Conservation (phyloP, 345 rosid species). For the Clausena lansium region DNA sequence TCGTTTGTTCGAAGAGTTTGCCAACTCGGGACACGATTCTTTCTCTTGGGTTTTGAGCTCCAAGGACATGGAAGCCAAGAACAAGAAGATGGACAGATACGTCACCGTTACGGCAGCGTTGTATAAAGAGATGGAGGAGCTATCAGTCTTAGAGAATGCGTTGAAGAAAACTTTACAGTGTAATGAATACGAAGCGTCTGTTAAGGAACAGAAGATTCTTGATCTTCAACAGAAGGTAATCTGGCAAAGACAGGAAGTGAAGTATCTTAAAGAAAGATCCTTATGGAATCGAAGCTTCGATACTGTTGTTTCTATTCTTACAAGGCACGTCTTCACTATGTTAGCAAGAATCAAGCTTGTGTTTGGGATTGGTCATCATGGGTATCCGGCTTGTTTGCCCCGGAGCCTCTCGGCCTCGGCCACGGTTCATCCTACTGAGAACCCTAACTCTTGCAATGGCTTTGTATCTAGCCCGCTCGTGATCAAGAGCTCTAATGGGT, state of each 20-base stretch:
- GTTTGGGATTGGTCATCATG: slow-evolving; percentile 51
- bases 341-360: slow-evolving; percentile 71
- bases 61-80: slow-evolving; percentile 65
- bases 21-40: slow-evolving; percentile 61
- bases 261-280: slow-evolving; percentile 76
- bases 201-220: slow-evolving; percentile 47
- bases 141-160: slow-evolving; percentile 49
- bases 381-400: slow-evolving; percentile 47
- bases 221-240: slow-evolving; percentile 68
- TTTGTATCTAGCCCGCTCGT: slow-evolving; percentile 26
- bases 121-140: slow-evolving; percentile 82
- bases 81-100: slow-evolving; percentile 76
- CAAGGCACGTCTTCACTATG: slow-evolving; percentile 60
- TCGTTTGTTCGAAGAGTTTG: slow-evolving; percentile 52
- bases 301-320: slow-evolving; percentile 53
- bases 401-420: slow-evolving; percentile 85
- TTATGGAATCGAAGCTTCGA: slow-evolving; percentile 86
- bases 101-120: slow-evolving; percentile 64
- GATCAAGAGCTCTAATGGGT: slow-evolving; percentile 18
- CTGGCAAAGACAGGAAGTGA: slow-evolving; percentile 76
- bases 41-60: slow-evolving; percentile 57
- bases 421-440: slow-evolving; percentile 64
- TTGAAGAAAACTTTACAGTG: slow-evolving; percentile 44
- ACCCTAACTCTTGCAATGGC: slow-evolving; percentile 21
- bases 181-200: slow-evolving; percentile 25